phyloP scores from a whole-genome alignment of 2,329 filamentous ascomycete genomes.

The Colletotrichum shisoi region DNA sequence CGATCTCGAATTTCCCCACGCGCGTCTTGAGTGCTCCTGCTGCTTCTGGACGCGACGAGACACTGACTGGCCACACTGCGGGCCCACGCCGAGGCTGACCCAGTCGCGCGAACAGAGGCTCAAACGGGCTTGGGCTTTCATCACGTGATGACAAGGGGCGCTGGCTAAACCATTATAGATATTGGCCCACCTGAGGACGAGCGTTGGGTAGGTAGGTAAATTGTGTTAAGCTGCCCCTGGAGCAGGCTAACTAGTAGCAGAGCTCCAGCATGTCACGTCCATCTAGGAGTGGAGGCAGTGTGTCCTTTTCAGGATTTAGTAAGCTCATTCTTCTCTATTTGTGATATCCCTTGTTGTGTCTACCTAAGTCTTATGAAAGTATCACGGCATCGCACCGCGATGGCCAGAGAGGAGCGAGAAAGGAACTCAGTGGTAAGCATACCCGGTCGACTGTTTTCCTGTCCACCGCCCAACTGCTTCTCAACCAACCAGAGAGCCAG shows the following conservation, averaged over 20 bases:
- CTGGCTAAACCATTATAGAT: not conserved
- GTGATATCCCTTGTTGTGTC: not conserved
- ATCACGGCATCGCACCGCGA: too few relatives aligned
- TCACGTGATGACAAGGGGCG: conserved; percentile 1
- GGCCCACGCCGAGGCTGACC: conserved; percentile 18
- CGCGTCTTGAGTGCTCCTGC: conserved; percentile 28
- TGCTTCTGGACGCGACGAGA: conserved; percentile 28
- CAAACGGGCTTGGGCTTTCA: not conserved
- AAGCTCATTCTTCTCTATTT: too few relatives aligned
- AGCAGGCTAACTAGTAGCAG: too few relatives aligned
- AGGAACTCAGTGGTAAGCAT: too few relatives aligned
- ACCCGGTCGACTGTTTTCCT: too few relatives aligned
- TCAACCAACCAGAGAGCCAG: conserved; percentile 29
- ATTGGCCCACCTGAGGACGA: not conserved
- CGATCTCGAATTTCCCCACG: conserved; percentile 23
- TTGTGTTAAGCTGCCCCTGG: not conserved
- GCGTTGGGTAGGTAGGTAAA: not conserved
- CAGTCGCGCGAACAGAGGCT: conserved; percentile 7
- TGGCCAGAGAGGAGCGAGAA: too few relatives aligned
- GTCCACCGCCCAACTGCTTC: not conserved
- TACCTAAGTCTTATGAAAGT: not conserved
- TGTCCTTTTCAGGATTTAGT: not conserved
- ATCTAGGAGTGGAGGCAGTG: not conserved
- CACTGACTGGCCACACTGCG: conserved; percentile 1
- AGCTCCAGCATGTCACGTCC: not conserved